Conservation (phyloP, 2,329 filamentous ascomycete genomes). For the Aspergillus chevalieri region DNA sequence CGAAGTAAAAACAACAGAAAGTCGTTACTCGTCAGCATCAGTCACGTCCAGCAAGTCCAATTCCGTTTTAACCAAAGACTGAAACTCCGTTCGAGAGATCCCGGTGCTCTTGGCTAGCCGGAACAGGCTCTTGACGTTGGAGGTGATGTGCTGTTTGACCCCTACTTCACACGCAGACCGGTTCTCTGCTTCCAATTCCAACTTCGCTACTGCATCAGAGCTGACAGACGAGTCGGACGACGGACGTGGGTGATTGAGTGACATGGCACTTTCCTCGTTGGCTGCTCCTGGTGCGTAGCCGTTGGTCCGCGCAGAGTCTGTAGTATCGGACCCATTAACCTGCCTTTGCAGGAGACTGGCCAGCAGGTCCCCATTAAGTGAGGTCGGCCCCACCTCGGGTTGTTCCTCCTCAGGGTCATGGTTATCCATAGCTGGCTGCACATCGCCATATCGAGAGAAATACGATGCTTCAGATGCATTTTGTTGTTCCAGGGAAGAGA, state of each 20-base stretch:
- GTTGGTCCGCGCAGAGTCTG: conserved; percentile 16
- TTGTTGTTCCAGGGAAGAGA: conserved; percentile 23
- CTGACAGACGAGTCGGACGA: conserved; percentile 39
- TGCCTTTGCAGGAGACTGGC: conserved; percentile 35
- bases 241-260: conserved; percentile 39
- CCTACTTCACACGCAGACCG: conserved; percentile 53
- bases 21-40: conserved; percentile 39
- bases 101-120: conserved; percentile 54
- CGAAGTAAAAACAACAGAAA: neutral
- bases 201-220: conserved; percentile 46
- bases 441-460: conserved; percentile 56
- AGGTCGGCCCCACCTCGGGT: conserved; percentile 44
- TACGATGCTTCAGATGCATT: conserved; percentile 51
- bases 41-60: conserved; percentile 53
- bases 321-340: conserved; percentile 19
- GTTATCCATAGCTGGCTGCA: conserved; percentile 59
- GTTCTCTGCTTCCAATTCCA: conserved; percentile 50
- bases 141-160: conserved; percentile 58
- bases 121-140: conserved; percentile 59
- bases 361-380: conserved; percentile 49
- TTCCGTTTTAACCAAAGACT: conserved; percentile 53
- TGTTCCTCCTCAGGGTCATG: conserved; percentile 56
- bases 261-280: conserved; percentile 18
- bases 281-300: conserved; percentile 14
- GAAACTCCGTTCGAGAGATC: conserved; percentile 55